phyloP scores from a whole-genome alignment of 495 filamentous ascomycete genomes.

The Glonium stellatum region DNA sequence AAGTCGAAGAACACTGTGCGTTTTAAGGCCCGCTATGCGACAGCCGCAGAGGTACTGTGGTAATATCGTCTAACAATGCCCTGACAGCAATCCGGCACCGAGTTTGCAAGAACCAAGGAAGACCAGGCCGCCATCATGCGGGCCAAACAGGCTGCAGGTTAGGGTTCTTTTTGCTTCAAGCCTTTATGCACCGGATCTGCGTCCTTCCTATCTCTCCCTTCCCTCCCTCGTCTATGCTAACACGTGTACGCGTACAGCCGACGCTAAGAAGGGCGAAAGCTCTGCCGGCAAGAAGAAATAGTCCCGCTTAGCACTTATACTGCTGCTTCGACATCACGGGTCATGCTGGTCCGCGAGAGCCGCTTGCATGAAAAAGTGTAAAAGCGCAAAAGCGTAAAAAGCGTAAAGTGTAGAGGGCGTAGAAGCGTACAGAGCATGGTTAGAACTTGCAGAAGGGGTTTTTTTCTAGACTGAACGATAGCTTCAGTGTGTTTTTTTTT shows the following conservation, averaged over 20 bases:
- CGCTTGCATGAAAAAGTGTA: background rate
- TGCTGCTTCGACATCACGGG: background rate
- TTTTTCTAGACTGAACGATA: no score
- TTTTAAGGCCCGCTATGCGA: constrained; percentile 1
- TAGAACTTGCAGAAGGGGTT: no score
- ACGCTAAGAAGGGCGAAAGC: constrained; percentile 21
- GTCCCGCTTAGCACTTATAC: background rate
- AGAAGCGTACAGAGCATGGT: no score
- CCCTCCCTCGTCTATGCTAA: constrained; percentile 13
- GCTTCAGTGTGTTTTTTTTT: no score
- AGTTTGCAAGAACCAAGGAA: constrained; percentile 69
- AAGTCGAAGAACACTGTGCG: constrained; percentile 53
- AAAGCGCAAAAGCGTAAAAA: no score
- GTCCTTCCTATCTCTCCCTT: no score
- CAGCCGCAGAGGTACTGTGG: background rate
- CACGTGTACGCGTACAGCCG: constrained; percentile 19
- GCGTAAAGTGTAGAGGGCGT: no score
- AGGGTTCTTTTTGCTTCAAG: constrained; percentile 3
- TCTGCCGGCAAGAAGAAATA: constrained; percentile 16
- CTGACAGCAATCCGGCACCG: constrained; percentile 52
- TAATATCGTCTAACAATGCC: constrained; percentile 4
- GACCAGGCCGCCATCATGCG: constrained; percentile 76
- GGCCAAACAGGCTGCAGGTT: constrained; percentile 82
- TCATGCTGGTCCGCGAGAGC: background rate
- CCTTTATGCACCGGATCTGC: background rate